Percentiles rank a stretch among this genome's conserved stretches.
Conservation (phyloP, 192 early-diverging fungal genomes). For the Linnemannia schmuckeri region DNA sequence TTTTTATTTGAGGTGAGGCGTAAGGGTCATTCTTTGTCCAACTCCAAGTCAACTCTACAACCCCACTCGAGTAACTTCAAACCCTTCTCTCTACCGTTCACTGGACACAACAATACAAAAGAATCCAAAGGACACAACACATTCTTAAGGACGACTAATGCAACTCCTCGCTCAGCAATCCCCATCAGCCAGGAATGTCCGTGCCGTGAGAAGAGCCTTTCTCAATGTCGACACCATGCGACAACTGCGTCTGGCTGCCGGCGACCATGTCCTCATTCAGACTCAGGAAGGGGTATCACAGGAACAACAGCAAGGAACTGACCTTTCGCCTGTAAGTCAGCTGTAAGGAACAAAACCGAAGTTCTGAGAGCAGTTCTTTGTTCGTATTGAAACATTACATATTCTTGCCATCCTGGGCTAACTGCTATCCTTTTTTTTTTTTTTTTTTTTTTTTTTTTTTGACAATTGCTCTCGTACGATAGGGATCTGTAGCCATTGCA, state of each 20-base stretch:
- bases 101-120: too few relatives aligned
- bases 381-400: too few relatives aligned
- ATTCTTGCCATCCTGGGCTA: not conserved
- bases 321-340: slow-evolving; percentile 12
- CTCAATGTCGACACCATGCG: slow-evolving; percentile 59
- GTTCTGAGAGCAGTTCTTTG: too few relatives aligned
- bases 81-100: too few relatives aligned
- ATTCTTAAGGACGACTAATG: slow-evolving; percentile 11
- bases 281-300: not conserved
- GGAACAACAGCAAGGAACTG: not conserved
- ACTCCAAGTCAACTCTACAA: too few relatives aligned
- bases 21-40: too few relatives aligned
- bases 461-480: not conserved
- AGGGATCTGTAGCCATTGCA: slow-evolving; percentile 64
- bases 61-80: too few relatives aligned
- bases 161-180: slow-evolving; percentile 54
- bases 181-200: slow-evolving; percentile 48
- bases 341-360: not conserved
- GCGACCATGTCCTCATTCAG: slow-evolving; percentile 52
- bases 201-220: slow-evolving; percentile 52
- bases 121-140: not conserved
- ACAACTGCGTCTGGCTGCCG: slow-evolving; percentile 37
- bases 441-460: not conserved
- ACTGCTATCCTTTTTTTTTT: not conserved
- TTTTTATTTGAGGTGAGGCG: too few relatives aligned